Conservation (phyloP, 139 green algal genomes). For the Chlorella sp. region DNA sequence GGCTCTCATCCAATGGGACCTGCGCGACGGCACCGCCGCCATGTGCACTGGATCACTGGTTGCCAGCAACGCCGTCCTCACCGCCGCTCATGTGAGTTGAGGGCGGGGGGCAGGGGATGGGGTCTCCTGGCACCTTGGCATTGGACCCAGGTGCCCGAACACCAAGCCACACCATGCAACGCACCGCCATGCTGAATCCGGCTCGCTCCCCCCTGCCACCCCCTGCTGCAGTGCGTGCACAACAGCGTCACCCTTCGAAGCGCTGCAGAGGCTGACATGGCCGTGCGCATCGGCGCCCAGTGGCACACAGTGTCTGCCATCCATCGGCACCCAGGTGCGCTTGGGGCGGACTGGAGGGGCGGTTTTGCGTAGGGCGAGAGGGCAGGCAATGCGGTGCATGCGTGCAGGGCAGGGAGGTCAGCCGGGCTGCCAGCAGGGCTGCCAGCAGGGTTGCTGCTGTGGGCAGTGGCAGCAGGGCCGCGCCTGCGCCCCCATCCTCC, state of each 20-base stretch:
- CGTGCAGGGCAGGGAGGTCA: no score
- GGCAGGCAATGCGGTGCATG: no score
- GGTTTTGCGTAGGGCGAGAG: no score
- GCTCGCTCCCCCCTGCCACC: background rate
- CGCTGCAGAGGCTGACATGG: background rate
- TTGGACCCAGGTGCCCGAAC: no score
- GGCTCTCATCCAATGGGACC: background rate
- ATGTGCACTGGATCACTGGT: conserved; percentile 7
- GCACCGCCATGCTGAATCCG: background rate
- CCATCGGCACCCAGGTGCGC: background rate
- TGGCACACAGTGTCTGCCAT: background rate
- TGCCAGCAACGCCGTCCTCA: background rate
- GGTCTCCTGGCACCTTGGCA: background rate
- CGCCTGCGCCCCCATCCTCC: no score
- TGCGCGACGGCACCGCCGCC: background rate
- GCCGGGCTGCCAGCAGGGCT: no score
- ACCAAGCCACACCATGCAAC: background rate
- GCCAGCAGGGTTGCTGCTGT: no score
- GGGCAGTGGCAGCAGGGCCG: no score
- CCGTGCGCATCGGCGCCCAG: background rate
- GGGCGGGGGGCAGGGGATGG: background rate
- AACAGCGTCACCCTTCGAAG: background rate
- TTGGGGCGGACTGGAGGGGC: background rate
- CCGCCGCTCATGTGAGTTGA: background rate
- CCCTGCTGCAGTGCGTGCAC: background rate